These are phyloP conservation scores for Casuarina glauca DNA, from an alignment of 306 rosid species.

Conservation along the genomic window DNA sequence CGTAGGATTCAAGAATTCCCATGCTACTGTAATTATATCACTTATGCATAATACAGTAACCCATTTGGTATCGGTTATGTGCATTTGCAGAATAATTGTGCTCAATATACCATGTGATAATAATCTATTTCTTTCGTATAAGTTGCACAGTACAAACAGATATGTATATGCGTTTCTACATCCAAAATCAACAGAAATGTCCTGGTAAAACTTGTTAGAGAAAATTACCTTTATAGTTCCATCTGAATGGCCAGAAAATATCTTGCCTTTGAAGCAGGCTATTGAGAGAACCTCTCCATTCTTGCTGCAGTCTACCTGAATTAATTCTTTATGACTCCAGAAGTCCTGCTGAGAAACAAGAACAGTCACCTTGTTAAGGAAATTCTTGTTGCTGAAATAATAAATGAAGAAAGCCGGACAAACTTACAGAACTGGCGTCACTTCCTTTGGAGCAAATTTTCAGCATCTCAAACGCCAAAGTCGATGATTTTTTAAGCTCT, in stretches of 20 bases:
- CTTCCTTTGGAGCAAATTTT: conserved; percentile 60
- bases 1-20: not conserved
- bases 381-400: conserved; percentile 6
- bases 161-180: not conserved
- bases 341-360: conserved; percentile 54
- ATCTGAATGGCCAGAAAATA: conserved; percentile 90
- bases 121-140: not conserved
- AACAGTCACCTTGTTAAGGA: conserved; percentile 1
- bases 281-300: conserved; percentile 82
- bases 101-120: not conserved
- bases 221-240: conserved; percentile 82
- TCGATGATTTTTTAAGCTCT: conserved; percentile 76
- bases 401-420: conserved; percentile 11
- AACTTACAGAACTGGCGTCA: conserved; percentile 72
- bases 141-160: not conserved
- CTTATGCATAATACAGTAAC: not conserved
- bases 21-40: not conserved
- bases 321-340: conserved; percentile 79
- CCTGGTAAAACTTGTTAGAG: not conserved
- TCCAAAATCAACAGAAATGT: not conserved
- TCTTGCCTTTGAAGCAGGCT: conserved; percentile 55
- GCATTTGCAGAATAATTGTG: not conserved
- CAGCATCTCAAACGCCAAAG: conserved; percentile 71
- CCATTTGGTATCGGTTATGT: not conserved
- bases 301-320: conserved; percentile 75